These are phyloP conservation scores for Nectriaceae sp. DNA, from an alignment of 2,329 filamentous ascomycete genomes.

Conservation along the genomic window DNA sequence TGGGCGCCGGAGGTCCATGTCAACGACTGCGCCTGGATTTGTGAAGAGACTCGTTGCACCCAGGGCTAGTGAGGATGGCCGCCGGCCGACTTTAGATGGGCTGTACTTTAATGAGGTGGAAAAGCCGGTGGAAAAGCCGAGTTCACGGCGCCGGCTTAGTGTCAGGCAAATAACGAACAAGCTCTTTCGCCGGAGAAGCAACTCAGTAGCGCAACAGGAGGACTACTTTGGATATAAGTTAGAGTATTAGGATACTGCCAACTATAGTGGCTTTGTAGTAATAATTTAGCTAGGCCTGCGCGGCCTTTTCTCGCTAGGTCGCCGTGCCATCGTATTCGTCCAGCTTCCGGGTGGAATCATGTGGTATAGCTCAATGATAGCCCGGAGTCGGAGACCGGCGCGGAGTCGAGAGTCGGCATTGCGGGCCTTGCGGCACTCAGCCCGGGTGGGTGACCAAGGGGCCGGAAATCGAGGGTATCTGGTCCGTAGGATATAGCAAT, in stretches of 20 bases:
- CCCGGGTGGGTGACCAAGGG: too few relatives aligned
- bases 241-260: conserved; percentile 23
- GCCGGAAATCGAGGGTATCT: too few relatives aligned
- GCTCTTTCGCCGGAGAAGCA: conserved; percentile 31
- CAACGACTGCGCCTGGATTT: conserved; percentile 22
- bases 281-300: conserved; percentile 18
- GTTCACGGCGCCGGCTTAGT: conserved; percentile 29
- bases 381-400: too few relatives aligned
- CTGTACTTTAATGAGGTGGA: conserved; percentile 20
- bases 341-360: too few relatives aligned
- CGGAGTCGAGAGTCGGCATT: too few relatives aligned
- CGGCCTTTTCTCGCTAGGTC: too few relatives aligned
- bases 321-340: too few relatives aligned
- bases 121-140: conserved; percentile 17
- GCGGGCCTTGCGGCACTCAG: too few relatives aligned
- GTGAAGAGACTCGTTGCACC: conserved; percentile 26
- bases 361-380: too few relatives aligned
- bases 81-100: conserved; percentile 20
- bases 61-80: conserved; percentile 24
- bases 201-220: conserved; percentile 28
- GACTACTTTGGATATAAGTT: conserved; percentile 24
- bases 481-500: too few relatives aligned
- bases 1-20: conserved; percentile 26
- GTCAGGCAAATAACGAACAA: conserved; percentile 30
- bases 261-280: conserved; percentile 16